Evolutionary conservation across 148 eudicot genomes (phyloP), one percentile per base, ranked within the genome.

Genomic region (Suaeda aralocaspica): DNA sequence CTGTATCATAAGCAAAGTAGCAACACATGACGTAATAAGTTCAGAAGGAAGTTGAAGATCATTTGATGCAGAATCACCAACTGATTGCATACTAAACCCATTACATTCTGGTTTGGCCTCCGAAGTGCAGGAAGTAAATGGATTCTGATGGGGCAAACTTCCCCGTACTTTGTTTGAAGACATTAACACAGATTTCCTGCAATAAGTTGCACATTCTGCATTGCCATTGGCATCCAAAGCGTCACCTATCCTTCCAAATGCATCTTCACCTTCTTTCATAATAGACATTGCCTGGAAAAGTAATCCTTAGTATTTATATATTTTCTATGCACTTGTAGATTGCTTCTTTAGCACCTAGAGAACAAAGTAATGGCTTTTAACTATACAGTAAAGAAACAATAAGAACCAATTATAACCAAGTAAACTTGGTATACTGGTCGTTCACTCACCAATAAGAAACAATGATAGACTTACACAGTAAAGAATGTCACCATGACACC

Each of bases 1-100:
- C 98, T 90, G 96, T 70, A 92, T 90, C 90, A 88, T 90, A 73
- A 88, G 85, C 72, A 90, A 59, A 51, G 96, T 86, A 72, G 96
- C 88, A 26, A 92, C 90, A 66, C 98, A 92, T 41, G 87, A 79
- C 48, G 89, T 71, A 70, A 92, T 85, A 55, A 90, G 92, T 68
- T 90, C 94, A 59, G 90, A 83, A 51, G 96, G 96, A 15, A 84
- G 66, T 79, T 73, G 81, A 39, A 79, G 59, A 44, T 86, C 89
- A 67, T 74, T 77, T 59, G 53, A 58, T 46, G 73, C 84, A 33
- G 78, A 76, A 39, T 33, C 67, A 55, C 64, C 71, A 66, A 46
- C 72, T 36, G 74, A 25, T 25, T 75, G 76, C 28, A 67, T 55
- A 59, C 51, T 80, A 70, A 79, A 29, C 18, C 56, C 63, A 82